Evolutionary conservation across 1,284 basidiomycete species (phyloP).

Genomic region (Cryptococcus sp.): DNA sequence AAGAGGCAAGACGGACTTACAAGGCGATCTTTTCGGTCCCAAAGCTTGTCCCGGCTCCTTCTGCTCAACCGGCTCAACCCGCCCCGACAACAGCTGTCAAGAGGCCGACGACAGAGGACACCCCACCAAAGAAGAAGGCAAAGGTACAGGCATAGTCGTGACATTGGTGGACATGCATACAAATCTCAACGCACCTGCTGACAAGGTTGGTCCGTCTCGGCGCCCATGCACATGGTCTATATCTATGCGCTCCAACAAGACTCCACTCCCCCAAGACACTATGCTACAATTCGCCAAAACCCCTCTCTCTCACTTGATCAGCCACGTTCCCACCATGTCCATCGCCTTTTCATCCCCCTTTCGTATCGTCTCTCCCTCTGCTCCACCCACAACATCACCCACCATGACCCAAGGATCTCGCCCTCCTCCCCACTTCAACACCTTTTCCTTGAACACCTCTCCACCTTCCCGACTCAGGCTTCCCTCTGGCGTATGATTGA

Average conservation of each 20-base stretch:
- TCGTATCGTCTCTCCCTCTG: conserved; percentile 32
- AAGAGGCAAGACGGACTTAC: conserved; percentile 42
- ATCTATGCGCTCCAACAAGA: background rate
- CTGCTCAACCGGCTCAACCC: background rate
- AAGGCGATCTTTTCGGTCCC: conserved; percentile 42
- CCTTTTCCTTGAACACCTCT: conserved; percentile 69
- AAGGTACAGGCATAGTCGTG: background rate
- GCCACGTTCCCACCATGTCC: conserved; percentile 80
- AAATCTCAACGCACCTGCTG: too few relatives aligned
- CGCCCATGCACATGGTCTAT: conserved; percentile 1
- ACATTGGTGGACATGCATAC: background rate
- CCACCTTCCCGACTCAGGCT: conserved; percentile 59
- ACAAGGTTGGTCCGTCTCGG: too few relatives aligned
- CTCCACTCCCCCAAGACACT: too few relatives aligned
- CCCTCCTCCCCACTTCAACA: conserved; percentile 79
- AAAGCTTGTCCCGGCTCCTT: conserved; percentile 24
- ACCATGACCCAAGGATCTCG: conserved; percentile 94
- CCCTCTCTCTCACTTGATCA: conserved; percentile 22
- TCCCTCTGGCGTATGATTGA: conserved; percentile 46
- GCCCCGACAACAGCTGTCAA: background rate
- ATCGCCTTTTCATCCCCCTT: conserved; percentile 74
- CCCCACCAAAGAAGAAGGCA: background rate
- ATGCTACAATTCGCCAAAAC: conserved; percentile 2
- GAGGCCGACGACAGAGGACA: background rate
- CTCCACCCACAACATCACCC: conserved; percentile 57